Conservation (phyloP, 176 grass and related monocot species). For the Calamus simplicifolius region DNA sequence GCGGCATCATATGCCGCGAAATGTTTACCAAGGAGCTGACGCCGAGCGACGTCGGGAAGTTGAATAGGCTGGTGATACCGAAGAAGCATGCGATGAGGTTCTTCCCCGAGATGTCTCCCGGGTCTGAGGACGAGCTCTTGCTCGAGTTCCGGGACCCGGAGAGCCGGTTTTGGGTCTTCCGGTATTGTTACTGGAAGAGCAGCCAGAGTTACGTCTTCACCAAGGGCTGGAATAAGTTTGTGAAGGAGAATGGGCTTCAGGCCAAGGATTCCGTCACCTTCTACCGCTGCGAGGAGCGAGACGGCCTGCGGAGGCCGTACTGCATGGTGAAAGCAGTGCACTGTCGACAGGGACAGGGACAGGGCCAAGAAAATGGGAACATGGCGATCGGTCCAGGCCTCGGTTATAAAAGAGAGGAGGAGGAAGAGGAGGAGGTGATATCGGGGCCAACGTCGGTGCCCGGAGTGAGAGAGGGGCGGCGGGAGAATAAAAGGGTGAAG, state of each 20-base stretch:
- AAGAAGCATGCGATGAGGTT: constrained; percentile 9
- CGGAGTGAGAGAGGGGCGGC: too few species aligned
- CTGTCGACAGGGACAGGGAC: too few species aligned
- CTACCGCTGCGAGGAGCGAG: too few species aligned
- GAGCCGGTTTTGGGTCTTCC: background rate
- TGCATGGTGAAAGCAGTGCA: too few species aligned
- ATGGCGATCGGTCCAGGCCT: too few species aligned
- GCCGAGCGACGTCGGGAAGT: constrained; percentile 19
- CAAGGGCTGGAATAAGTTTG: constrained; percentile 20
- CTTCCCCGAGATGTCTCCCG: constrained; percentile 1
- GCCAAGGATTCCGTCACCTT: background rate
- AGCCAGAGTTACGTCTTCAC: constrained; percentile 24
- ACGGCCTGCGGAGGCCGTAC: too few species aligned
- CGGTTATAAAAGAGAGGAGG: too few species aligned
- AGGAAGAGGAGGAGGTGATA: too few species aligned
- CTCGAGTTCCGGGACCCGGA: constrained; percentile 10
- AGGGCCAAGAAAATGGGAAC: too few species aligned
- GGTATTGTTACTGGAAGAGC: constrained; percentile 23
- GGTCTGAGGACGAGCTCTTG: background rate
- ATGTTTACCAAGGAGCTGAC: constrained; percentile 15
- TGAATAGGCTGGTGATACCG: constrained; percentile 20
- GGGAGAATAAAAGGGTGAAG: too few species aligned
- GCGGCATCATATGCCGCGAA: background rate
- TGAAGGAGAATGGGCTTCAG: constrained; percentile 1
- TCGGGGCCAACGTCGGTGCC: too few species aligned